These are phyloP conservation scores for Saccharomyces hybrid DNA, from an alignment of 1,139 yeast genomes.

Conservation along the genomic window DNA sequence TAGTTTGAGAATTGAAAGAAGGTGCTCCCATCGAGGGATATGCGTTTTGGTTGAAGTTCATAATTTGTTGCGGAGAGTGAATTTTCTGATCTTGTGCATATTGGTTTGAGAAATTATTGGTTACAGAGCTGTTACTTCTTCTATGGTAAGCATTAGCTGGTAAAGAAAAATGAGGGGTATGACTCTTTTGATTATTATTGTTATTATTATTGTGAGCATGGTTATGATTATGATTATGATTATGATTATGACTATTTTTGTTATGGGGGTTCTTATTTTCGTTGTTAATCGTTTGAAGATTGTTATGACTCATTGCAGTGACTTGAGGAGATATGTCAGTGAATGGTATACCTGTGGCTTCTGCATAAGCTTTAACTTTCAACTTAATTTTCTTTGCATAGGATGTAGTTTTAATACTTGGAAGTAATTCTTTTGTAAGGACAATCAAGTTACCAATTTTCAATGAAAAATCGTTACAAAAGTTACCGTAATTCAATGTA, in stretches of 20 bases:
- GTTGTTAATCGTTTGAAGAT: neutral
- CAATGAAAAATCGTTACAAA: constrained; percentile 25
- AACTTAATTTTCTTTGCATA: constrained; percentile 38
- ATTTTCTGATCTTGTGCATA: constrained; percentile 9
- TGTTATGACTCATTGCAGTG: constrained; percentile 7
- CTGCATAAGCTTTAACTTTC: constrained; percentile 32
- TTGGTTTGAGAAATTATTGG: constrained; percentile 19
- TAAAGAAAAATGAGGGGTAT: constrained; percentile 29
- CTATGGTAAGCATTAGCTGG: constrained; percentile 26
- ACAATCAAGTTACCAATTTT: constrained; percentile 28
- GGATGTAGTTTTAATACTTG: constrained; percentile 37
- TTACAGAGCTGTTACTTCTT: constrained; percentile 26
- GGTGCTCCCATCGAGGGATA: constrained; percentile 4
- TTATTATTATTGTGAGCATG: constrained; percentile 1
- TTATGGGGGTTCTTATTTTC: constrained; percentile 1
- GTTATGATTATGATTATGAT: constrained; percentile 2
- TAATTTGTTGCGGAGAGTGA: neutral
- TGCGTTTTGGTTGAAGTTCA: constrained; percentile 7
- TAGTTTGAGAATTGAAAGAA: constrained; percentile 8
- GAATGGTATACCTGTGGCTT: constrained; percentile 24
- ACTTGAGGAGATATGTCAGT: constrained; percentile 16
- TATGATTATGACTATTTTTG: constrained; percentile 6
- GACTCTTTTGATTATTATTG: constrained; percentile 18
- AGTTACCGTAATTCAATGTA: constrained; percentile 23
- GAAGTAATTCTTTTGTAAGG: constrained; percentile 33